phyloP scores from a whole-genome alignment of 1,284 basidiomycete genomes.

The Ceratobasidium sp. region DNA sequence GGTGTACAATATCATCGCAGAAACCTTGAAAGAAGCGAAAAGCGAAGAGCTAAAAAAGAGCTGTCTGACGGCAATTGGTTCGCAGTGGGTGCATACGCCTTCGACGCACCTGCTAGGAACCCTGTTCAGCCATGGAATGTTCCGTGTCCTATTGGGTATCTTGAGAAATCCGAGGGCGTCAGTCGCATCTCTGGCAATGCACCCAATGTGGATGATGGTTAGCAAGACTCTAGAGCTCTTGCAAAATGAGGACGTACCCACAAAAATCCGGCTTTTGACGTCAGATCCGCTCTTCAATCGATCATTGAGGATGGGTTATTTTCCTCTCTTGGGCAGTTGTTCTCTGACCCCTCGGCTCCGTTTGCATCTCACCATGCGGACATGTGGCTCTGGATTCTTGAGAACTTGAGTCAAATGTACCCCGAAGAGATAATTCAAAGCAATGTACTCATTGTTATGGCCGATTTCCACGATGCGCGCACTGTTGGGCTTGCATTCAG shows the following conservation, averaged over 20 bases:
- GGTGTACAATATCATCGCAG: not conserved
- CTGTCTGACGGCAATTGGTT: conserved; percentile 1
- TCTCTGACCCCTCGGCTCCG: not conserved
- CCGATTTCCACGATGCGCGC: not conserved
- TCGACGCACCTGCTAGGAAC: not conserved
- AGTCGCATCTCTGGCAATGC: not conserved
- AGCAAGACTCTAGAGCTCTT: conserved; percentile 2
- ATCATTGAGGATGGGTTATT: not conserved
- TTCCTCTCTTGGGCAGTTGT: not conserved
- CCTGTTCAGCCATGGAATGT: not conserved
- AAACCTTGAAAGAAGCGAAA: not conserved
- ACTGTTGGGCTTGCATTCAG: not conserved
- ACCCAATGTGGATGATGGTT: conserved; percentile 1
- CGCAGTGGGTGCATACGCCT: conserved; percentile 6
- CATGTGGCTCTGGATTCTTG: not conserved
- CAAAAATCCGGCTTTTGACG: not conserved
- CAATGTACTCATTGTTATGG: conserved; percentile 9
- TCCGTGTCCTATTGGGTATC: not conserved
- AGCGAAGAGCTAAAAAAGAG: not conserved
- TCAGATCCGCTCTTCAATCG: not conserved
- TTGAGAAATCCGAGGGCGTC: not conserved
- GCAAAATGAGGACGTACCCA: not conserved
- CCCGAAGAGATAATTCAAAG: conserved; percentile 3
- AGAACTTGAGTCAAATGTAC: not conserved
- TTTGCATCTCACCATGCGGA: conserved; percentile 8